Percentiles rank a stretch among this genome's conserved stretches.
Conservation (phyloP, 345 rosid genomes). For the Corchorus capsularis region DNA sequence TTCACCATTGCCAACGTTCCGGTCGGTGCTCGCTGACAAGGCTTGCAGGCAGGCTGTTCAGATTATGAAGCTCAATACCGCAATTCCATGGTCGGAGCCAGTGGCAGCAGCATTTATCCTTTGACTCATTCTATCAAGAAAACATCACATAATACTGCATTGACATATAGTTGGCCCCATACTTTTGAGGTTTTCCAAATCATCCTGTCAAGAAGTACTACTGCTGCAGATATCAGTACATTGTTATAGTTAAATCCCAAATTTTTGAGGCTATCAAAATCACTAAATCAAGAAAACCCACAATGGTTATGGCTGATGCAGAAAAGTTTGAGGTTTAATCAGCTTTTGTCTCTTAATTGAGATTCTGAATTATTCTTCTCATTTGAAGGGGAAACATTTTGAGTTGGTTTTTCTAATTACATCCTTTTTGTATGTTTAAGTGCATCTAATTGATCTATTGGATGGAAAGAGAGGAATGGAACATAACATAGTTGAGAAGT, state of each 20-base stretch:
- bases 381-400: conserved; percentile 34
- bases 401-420: conserved; percentile 38
- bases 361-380: conserved; percentile 22
- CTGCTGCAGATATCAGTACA: conserved; percentile 10
- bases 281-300: conserved; percentile 21
- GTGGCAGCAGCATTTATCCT: conserved; percentile 42
- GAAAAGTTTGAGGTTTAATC: conserved; percentile 31
- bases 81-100: conserved; percentile 56
- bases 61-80: conserved; percentile 57
- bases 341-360: conserved; percentile 37
- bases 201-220: conserved; percentile 22
- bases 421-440: conserved; percentile 18
- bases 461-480: conserved; percentile 15
- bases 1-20: conserved; percentile 40
- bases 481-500: conserved; percentile 64
- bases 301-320: conserved; percentile 31
- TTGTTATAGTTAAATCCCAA: conserved; percentile 14
- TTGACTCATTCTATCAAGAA: conserved; percentile 33
- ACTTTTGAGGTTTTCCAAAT: conserved; percentile 31
- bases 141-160: conserved; percentile 32
- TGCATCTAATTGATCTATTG: conserved; percentile 23
- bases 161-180: conserved; percentile 31
- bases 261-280: conserved; percentile 16
- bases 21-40: conserved; percentile 26
- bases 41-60: conserved; percentile 28